Percentiles rank a stretch among this genome's conserved stretches.
phyloP scores from a whole-genome alignment of 148 eudicot genomes.

The Cornus kousa region DNA sequence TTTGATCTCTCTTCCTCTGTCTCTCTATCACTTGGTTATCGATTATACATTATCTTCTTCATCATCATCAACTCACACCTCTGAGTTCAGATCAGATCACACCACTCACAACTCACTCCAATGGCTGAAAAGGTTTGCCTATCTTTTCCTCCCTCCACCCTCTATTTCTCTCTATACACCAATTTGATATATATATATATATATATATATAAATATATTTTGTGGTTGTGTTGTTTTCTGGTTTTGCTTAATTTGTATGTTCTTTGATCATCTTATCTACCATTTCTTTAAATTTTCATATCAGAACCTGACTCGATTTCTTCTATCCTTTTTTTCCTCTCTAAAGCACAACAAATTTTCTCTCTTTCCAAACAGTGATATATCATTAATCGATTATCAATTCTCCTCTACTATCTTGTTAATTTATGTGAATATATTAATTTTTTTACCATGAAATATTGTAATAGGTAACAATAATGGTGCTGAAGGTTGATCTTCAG shows the following conservation, averaged over 20 bases:
- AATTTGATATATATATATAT: no score
- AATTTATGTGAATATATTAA: background rate
- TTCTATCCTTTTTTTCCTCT: background rate
- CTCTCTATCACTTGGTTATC: background rate
- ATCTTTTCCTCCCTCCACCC: no score
- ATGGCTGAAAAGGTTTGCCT: conserved; percentile 10
- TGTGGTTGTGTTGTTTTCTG: background rate
- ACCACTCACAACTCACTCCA: background rate
- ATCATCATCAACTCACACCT: background rate
- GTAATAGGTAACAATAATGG: conserved; percentile 59
- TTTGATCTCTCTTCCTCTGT: background rate
- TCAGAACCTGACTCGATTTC: no score
- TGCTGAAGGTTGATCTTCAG: conserved; percentile 73
- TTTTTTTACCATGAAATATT: background rate
- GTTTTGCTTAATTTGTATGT: background rate
- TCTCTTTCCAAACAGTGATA: background rate
- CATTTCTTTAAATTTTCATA: background rate
- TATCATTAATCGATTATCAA: no score
- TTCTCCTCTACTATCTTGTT: no score
- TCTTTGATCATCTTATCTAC: background rate
- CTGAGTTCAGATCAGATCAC: conserved; percentile 5
- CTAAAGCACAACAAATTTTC: background rate
- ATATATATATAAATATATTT: no score
- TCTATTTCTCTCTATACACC: no score
- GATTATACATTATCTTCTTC: no score